Evolutionary conservation across 306 rosid species (phyloP).

Genomic region (Castanea mollissima): DNA sequence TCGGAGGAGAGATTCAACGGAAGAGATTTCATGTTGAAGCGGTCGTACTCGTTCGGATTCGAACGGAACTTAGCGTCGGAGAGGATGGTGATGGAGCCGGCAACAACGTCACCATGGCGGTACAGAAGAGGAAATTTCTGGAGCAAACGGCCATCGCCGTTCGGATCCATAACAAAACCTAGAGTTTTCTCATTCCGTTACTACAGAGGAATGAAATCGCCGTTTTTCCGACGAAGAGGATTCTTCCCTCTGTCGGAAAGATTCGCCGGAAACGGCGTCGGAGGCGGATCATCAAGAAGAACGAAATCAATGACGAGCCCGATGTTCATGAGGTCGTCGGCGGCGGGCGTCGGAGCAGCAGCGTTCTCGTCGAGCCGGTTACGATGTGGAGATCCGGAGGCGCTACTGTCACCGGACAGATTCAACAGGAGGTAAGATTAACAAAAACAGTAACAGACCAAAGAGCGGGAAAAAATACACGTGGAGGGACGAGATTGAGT

Average conservation of each 20-base stretch:
- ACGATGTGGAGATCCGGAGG: slow-evolving; percentile 96
- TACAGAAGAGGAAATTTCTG: slow-evolving; percentile 69
- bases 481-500: slow-evolving; percentile 39
- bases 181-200: slow-evolving; percentile 77
- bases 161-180: slow-evolving; percentile 66
- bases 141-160: slow-evolving; percentile 83
- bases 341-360: slow-evolving; percentile 26
- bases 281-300: slow-evolving; percentile 68
- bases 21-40: slow-evolving; percentile 65
- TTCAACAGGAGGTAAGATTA: slow-evolving; percentile 50
- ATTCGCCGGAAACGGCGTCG: slow-evolving; percentile 43
- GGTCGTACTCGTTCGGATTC: slow-evolving; percentile 89
- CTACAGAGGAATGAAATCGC: slow-evolving; percentile 86
- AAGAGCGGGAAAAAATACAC: slow-evolving; percentile 28
- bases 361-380: slow-evolving; percentile 82
- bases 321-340: slow-evolving; percentile 73
- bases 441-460: no score
- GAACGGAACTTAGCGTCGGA: slow-evolving; percentile 71
- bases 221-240: slow-evolving; percentile 75
- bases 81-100: slow-evolving; percentile 73
- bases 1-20: slow-evolving; percentile 50
- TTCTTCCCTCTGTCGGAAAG: slow-evolving; percentile 83
- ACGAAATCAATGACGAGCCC: slow-evolving; percentile 91
- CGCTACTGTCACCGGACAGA: slow-evolving; percentile 91
- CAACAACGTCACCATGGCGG: slow-evolving; percentile 78